Evolutionary conservation across 305 asterid species (phyloP).

Genomic region (Solanum hybrid): DNA sequence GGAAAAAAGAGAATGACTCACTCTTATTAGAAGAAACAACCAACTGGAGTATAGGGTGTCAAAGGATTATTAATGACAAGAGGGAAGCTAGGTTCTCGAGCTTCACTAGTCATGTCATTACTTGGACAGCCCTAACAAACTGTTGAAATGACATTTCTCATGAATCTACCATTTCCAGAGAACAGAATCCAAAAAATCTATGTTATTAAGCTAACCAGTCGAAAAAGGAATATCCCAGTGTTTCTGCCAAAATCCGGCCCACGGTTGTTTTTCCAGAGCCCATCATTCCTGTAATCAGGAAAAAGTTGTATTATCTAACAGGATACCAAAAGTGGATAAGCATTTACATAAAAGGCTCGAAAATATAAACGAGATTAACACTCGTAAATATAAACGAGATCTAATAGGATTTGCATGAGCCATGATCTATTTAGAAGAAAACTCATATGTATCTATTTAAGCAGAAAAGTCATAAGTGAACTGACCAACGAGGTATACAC

Average conservation of each 20-base stretch:
- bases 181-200: neutral
- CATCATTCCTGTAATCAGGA: slow-evolving; percentile 67
- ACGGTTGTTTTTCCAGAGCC: slow-evolving; percentile 98
- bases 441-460: neutral
- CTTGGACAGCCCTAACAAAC: neutral
- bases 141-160: neutral
- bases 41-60: neutral
- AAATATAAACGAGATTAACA: neutral
- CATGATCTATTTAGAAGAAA: neutral
- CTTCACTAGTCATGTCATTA: neutral
- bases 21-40: neutral
- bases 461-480: slow-evolving; percentile 10
- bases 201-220: slow-evolving; percentile 49
- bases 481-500: slow-evolving; percentile 91
- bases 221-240: slow-evolving; percentile 70
- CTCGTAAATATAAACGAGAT: neutral
- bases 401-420: neutral
- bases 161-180: neutral
- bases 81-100: neutral
- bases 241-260: slow-evolving; percentile 69
- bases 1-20: slow-evolving; percentile 10
- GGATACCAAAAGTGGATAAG: neutral
- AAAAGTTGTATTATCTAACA: neutral
- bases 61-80: neutral
- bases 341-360: neutral